phyloP scores from a whole-genome alignment of 2,329 filamentous ascomycete species.

The Neofusicoccum umdonicola region DNA sequence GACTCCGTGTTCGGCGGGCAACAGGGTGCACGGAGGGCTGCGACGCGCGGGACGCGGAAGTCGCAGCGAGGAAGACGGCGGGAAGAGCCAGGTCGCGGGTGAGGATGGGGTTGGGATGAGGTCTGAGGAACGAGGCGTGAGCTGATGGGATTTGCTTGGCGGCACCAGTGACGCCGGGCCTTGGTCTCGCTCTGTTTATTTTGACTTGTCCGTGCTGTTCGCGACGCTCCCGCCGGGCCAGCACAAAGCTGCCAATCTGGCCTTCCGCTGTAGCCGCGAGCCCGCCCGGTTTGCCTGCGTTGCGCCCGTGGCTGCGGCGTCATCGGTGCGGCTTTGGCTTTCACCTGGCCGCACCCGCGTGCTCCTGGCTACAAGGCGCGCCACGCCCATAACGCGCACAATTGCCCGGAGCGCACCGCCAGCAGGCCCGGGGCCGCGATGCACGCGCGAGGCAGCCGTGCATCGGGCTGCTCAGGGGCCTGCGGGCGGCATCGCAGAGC shows the following conservation, averaged over 20 bases:
- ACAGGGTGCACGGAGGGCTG: neutral
- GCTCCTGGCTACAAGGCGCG: neutral
- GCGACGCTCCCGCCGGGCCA: neutral
- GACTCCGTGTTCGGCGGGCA: neutral
- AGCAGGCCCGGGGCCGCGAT: neutral
- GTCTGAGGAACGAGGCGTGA: constrained; percentile 14
- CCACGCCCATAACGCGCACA: neutral
- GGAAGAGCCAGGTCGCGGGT: constrained; percentile 4
- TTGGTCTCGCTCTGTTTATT: constrained; percentile 15
- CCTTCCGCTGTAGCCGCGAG: neutral
- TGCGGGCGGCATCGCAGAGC: neutral
- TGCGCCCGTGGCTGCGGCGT: constrained; percentile 2
- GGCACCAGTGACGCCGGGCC: constrained; percentile 14
- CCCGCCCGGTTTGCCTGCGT: neutral
- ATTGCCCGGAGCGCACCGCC: neutral
- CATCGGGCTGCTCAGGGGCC: neutral
- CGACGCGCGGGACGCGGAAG: neutral
- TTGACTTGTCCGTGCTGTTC: constrained; percentile 9
- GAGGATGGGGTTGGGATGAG: constrained; percentile 10
- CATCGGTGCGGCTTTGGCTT: neutral
- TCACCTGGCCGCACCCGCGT: neutral
- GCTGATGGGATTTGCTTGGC: constrained; percentile 17
- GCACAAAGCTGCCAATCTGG: neutral
- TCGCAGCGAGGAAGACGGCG: neutral
- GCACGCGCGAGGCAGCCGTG: constrained; percentile 6